Percentiles rank a stretch among this genome's conserved stretches.
Conservation (phyloP, 2,329 filamentous ascomycete species). For the Paraphaeosphaeria minitans region DNA sequence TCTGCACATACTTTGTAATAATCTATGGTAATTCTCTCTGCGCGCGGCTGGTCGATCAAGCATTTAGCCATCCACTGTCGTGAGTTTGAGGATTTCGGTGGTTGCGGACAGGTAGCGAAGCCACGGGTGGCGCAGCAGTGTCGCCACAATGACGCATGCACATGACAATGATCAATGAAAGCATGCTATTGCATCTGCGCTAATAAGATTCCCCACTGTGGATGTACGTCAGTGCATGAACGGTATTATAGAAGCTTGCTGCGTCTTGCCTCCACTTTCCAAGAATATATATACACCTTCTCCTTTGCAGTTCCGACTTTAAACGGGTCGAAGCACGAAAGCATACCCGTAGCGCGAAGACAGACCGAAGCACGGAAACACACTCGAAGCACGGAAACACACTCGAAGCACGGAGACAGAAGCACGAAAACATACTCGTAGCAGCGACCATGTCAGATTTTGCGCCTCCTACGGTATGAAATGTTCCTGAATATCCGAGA, state of each 20-base stretch:
- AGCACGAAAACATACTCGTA: not conserved
- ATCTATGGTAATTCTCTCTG: conserved; percentile 15
- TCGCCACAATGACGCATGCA: conserved; percentile 1
- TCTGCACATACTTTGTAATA: conserved; percentile 35
- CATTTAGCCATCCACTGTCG: not conserved
- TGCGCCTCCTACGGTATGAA: conserved; percentile 42
- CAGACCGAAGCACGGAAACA: no score
- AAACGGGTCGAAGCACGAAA: not conserved
- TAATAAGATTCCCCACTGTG: not conserved
- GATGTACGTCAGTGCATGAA: not conserved
- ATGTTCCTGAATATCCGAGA: not conserved
- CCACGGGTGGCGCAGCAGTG: no score
- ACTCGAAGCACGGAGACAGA: not conserved
- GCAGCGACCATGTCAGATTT: conserved; percentile 37
- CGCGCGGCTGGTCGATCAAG: not conserved
- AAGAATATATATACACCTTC: not conserved
- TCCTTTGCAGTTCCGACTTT: not conserved
- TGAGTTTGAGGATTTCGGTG: not conserved
- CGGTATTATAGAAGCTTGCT: not conserved
- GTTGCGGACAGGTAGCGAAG: not conserved
- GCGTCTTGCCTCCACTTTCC: not conserved
- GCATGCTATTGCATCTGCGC: not conserved
- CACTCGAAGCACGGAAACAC: not conserved
- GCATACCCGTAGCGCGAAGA: no score
- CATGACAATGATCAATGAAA: not conserved